Base-by-base conservation (phyloP, 495 filamentous ascomycete species). In the Podospora pseudocomata region DNA sequence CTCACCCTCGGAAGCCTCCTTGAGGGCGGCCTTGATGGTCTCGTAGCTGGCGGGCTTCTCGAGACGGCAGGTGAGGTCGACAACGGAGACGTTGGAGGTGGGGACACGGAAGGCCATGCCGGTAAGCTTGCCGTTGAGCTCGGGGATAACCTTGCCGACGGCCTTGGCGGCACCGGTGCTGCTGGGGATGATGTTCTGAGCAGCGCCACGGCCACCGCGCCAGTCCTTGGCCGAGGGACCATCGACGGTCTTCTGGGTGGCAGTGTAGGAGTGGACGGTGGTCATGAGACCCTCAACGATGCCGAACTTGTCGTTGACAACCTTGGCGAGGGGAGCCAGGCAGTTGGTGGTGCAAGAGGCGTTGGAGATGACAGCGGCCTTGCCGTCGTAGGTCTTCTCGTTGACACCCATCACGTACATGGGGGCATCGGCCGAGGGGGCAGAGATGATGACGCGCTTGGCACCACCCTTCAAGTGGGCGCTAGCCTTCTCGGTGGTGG, bases 331-430 rank as follows among this genome's bases (percentile, higher is more conserved):
- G 77, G 95, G 95, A 82, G 95, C 95, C 80, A 99, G 85, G 89
- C 95, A 98, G 90, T 99, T 99, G 85, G 95, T 99, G 78, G 95
- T 99, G 86, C 95, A 99, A 75, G 96, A 98, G 73, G 95, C 95
- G 86, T 99, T 99, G 84, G 95, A 98, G 85, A 98, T 90, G 82
- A 99, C 89, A 73, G 91, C 84, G 79, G 95, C 86, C 80, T 92
- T 89, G 79, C 87, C 88, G 82, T 89, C 93, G 89, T 99, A 99
- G 74, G 82, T 84, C 81, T 92, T 86, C 82, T 98, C 86, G 88
- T 99, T 99, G 83, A 99, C 95, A 81, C 95, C 95, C 91, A 97
- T 97, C 77, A 99, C 95, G 87, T 95, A 99, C 95, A 99, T 99
- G 76, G 95, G 94, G 75, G 95, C 96, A 88, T 99, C 95, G 69